A percentile compares a stretch with the other conserved stretches of the same genome.
phyloP scores from a whole-genome alignment of 257 asterid genomes.

The Phtheirospermum japonicum region DNA sequence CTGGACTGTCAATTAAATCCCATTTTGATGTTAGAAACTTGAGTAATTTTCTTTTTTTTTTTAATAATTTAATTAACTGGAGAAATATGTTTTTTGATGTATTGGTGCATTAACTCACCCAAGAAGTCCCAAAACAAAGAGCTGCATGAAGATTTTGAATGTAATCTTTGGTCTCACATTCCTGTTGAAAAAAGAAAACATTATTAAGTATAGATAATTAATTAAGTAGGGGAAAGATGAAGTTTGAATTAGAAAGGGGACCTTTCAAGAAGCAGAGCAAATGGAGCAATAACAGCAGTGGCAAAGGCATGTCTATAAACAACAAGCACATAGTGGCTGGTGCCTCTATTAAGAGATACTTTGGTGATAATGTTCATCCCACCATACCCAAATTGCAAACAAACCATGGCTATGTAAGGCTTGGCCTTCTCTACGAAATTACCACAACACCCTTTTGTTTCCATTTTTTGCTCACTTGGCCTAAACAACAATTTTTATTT shows the following conservation, averaged over 20 bases:
- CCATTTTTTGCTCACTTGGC: no score
- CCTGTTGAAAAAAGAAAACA: slow-evolving; percentile 38
- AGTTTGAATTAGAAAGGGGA: slow-evolving; percentile 23
- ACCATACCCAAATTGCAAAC: slow-evolving; percentile 87
- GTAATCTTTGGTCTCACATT: slow-evolving; percentile 87
- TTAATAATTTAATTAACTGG: background rate
- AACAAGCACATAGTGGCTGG: slow-evolving; percentile 91
- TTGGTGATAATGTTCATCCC: slow-evolving; percentile 84
- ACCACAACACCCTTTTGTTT: slow-evolving; percentile 44
- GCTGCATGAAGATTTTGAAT: slow-evolving; percentile 65
- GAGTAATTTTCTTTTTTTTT: no score
- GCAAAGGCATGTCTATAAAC: slow-evolving; percentile 90
- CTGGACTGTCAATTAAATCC: slow-evolving; percentile 53
- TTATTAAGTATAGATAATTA: no score
- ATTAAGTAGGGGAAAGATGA: no score
- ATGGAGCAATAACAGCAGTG: slow-evolving; percentile 78
- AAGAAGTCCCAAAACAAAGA: slow-evolving; percentile 77
- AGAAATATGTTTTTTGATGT: background rate
- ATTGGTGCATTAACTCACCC: slow-evolving; percentile 50
- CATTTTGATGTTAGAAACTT: no score
- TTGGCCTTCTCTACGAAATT: slow-evolving; percentile 46
- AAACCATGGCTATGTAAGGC: slow-evolving; percentile 83
- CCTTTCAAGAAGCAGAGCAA: slow-evolving; percentile 83
- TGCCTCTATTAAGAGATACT: slow-evolving; percentile 82
- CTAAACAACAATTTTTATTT: background rate